These are phyloP conservation scores for Logfia minima DNA, from an alignment of 129 eudicot genomes.

Conservation along the genomic window DNA sequence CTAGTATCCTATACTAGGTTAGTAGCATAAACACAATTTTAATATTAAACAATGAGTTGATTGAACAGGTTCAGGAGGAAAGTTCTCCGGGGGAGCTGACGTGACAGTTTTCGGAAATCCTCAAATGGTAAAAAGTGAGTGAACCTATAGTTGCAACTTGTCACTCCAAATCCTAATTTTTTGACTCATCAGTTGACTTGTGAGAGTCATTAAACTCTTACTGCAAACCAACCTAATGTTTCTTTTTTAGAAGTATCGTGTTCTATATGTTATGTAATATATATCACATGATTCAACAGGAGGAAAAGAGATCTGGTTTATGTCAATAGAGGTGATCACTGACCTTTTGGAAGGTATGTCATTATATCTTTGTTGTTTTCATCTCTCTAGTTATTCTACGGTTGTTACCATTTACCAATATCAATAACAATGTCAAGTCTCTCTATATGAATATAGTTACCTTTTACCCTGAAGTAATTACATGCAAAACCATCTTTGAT, in stretches of 20 bases:
- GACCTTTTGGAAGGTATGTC: conserved; percentile 54
- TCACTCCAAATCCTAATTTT: background rate
- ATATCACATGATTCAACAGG: conserved; percentile 29
- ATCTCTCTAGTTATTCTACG: too few relatives aligned
- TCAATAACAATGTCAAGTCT: background rate
- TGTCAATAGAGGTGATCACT: conserved; percentile 45
- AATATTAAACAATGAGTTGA: conserved; percentile 7
- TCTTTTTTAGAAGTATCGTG: background rate
- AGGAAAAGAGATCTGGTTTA: conserved; percentile 27
- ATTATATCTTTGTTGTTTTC: background rate
- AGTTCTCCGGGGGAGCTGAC: conserved; percentile 63
- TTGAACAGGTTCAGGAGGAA: conserved; percentile 52
- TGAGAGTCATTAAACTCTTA: background rate
- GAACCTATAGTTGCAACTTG: background rate
- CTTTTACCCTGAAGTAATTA: too few relatives aligned
- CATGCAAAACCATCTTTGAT: too few relatives aligned
- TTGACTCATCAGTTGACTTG: background rate
- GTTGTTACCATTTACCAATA: background rate
- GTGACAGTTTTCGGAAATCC: conserved; percentile 48
- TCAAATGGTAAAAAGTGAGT: conserved; percentile 41
- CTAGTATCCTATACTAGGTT: background rate
- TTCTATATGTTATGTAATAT: background rate
- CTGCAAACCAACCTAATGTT: background rate
- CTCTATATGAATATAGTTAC: too few relatives aligned
- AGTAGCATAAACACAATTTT: background rate